Evolutionary conservation across 1,284 basidiomycete species (phyloP).

Genomic region (Leucoagaricus sp.): DNA sequence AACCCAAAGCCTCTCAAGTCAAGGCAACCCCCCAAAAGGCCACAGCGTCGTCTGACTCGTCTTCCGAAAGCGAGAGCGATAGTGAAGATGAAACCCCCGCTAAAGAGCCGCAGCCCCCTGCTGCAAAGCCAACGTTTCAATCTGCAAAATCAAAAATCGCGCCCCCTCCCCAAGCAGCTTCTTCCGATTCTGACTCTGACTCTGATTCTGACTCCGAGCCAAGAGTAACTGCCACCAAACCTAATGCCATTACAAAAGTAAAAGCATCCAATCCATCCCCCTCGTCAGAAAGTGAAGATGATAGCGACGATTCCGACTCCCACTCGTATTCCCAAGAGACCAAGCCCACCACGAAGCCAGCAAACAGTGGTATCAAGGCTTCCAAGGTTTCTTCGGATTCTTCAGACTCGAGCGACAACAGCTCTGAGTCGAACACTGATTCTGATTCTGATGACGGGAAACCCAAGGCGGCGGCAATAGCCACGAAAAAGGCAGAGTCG

Average conservation of each 20-base stretch:
- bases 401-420: constrained; percentile 21
- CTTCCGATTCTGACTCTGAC: constrained; percentile 14
- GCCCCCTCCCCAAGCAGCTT: neutral
- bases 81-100: constrained; percentile 21
- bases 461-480: constrained; percentile 6
- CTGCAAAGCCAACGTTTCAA: neutral
- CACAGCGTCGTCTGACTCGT: constrained; percentile 23
- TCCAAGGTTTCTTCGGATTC: constrained; percentile 28
- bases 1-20: constrained; percentile 45
- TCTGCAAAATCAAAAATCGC: neutral
- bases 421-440: constrained; percentile 27
- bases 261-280: neutral
- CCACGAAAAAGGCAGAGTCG: constrained; percentile 22
- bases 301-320: constrained; percentile 17
- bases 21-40: constrained; percentile 36
- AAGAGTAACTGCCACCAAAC: constrained; percentile 21
- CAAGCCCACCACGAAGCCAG: constrained; percentile 24
- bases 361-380: constrained; percentile 10
- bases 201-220: constrained; percentile 13
- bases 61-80: constrained; percentile 8
- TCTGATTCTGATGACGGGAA: constrained; percentile 13
- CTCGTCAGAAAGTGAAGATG: neutral
- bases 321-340: constrained; percentile 26
- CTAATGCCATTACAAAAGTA: constrained; percentile 10
- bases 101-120: constrained; percentile 1